A percentile compares a stretch with the other conserved stretches of the same genome.
These are phyloP conservation scores for Suhomyces emberorum DNA, from an alignment of 805 yeast genomes.

Conservation along the genomic window DNA sequence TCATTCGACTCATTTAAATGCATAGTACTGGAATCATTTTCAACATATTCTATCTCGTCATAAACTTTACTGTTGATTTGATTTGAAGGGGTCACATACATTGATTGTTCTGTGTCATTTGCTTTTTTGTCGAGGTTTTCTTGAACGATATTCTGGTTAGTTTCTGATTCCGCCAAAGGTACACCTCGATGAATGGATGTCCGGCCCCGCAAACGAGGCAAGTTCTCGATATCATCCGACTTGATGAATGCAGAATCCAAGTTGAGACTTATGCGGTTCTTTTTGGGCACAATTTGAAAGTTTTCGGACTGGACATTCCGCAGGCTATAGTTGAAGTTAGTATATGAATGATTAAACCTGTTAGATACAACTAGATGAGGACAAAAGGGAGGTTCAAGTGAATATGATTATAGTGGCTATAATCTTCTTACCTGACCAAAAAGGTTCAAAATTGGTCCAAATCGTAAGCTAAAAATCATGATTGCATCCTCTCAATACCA, in stretches of 20 bases:
- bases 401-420: too few species aligned
- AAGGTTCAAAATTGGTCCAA: too few species aligned
- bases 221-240: slow-evolving; percentile 16
- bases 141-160: not conserved
- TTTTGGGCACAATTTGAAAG: slow-evolving; percentile 13
- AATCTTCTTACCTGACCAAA: too few species aligned
- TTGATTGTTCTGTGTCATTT: not conserved
- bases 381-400: too few species aligned
- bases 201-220: slow-evolving; percentile 16
- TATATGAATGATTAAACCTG: too few species aligned
- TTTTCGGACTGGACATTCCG: slow-evolving; percentile 15
- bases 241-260: slow-evolving; percentile 26
- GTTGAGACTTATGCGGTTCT: slow-evolving; percentile 10
- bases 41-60: slow-evolving; percentile 1
- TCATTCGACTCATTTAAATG: not conserved
- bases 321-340: slow-evolving; percentile 19
- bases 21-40: not conserved
- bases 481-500: too few species aligned
- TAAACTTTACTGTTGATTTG: not conserved
- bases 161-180: not conserved
- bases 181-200: not conserved
- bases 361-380: too few species aligned
- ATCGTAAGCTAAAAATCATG: too few species aligned
- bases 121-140: not conserved
- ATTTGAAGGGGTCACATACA: not conserved